Base-by-base conservation (phyloP, 2,329 filamentous ascomycete genomes). In the Sarocladium strictum region DNA sequence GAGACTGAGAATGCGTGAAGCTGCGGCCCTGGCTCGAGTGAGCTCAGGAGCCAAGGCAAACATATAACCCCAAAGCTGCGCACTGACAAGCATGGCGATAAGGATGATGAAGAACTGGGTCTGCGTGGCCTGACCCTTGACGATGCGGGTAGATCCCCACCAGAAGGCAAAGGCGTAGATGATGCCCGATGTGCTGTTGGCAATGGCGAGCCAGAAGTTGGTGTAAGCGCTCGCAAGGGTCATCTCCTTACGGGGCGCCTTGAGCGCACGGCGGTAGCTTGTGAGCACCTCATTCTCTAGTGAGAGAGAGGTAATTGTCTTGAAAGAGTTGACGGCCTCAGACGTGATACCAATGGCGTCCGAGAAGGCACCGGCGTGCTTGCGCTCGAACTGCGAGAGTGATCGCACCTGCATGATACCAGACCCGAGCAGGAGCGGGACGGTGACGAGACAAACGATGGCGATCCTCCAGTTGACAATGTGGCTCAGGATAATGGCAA, bases 381-480 rank as follows among this genome's bases (percentile, higher is more conserved):
- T 51, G 12, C 47, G 47, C 3, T 68, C 65, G 57, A 65, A 63
- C 17, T 64, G 56, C 35, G 69, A 68, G 1, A 69, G 66, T 4
- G 69, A 67, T 3, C 62, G 61, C 19, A 64, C 62, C 57, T 71
- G 70, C 56, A 70, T 59, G 53, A 64, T 73, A 2, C 72, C 71
- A n/a, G 66, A 63, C 23, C 62, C 61, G 2, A 72, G 57, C 24
- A 74, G 58, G 0, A 68, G 66, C 2, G 72, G 69, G 3, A 75
- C 59, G 0, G 70, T 69, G 3, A 63, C 77, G 5, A 78, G 69
- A n/a, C 75, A 68, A 1, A 78, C 75, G 3, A 80, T 60, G 0
- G 74, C 75, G 6, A 80, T 61, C 50, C 75, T 78, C 76, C 75
- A 80, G 14, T 70, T 71, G 53, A 70, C 67, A 11, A 77, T 65